These are phyloP conservation scores for Excoecaria agallocha DNA, from an alignment of 345 rosid genomes.

Conservation along the genomic window DNA sequence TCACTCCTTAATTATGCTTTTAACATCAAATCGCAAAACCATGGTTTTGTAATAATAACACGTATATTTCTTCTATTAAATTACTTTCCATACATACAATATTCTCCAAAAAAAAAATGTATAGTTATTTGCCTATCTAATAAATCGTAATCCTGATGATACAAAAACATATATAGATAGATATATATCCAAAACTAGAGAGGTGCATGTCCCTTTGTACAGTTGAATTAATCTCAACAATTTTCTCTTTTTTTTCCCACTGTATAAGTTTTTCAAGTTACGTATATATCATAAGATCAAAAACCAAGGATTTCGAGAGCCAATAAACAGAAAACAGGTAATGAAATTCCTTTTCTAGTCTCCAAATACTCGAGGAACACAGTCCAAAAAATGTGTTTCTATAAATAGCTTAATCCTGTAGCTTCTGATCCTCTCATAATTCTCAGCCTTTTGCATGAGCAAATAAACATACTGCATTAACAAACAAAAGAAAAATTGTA, in stretches of 20 bases:
- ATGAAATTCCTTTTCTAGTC: neutral
- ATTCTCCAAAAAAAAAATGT: neutral
- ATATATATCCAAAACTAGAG: neutral
- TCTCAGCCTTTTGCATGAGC: conserved; percentile 26
- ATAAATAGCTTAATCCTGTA: conserved; percentile 6
- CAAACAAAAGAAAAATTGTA: neutral
- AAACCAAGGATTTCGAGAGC: neutral
- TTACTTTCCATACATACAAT: neutral
- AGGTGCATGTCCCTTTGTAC: neutral
- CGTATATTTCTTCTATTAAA: neutral
- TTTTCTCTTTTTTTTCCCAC: neutral
- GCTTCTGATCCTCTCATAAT: conserved; percentile 24
- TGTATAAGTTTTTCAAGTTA: neutral
- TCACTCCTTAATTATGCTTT: no score
- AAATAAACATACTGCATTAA: conserved; percentile 17
- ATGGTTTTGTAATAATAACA: neutral
- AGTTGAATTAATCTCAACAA: neutral
- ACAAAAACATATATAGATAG: no score
- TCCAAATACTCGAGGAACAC: neutral
- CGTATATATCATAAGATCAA: neutral
- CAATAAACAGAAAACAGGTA: neutral
- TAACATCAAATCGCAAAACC: neutral
- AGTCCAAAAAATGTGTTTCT: neutral
- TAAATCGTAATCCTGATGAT: neutral
- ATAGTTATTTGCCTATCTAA: neutral